A percentile compares a stretch with the other conserved stretches of the same genome.
These are phyloP conservation scores for Ulota crispa DNA, from an alignment of 225 moss, liverwort and hornwort genomes.

Conservation along the genomic window DNA sequence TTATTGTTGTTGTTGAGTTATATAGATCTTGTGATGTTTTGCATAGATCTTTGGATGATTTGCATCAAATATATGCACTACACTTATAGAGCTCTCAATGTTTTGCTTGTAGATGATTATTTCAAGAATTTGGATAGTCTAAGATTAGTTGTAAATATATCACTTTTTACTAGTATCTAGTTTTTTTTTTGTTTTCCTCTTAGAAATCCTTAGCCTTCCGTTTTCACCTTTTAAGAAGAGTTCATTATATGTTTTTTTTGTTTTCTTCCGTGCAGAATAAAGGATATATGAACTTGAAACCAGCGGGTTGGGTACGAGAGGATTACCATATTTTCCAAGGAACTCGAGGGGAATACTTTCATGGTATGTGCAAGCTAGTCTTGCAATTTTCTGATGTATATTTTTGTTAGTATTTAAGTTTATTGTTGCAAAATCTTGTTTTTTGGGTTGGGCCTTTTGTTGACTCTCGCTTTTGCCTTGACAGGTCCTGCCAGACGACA, in stretches of 20 bases:
- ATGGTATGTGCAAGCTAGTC: conserved; percentile 42
- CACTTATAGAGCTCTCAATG: too few relatives aligned
- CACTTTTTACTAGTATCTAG: too few relatives aligned
- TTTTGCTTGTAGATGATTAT: too few relatives aligned
- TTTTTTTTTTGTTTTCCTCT: background rate
- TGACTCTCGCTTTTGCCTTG: conserved; percentile 3
- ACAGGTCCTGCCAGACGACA: conserved; percentile 83
- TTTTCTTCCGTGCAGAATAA: conserved; percentile 47
- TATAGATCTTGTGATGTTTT: too few relatives aligned
- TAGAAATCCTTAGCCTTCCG: background rate
- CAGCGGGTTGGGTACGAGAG: conserved; percentile 89
- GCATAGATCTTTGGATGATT: too few relatives aligned
- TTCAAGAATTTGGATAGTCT: too few relatives aligned
- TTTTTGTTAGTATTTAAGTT: background rate
- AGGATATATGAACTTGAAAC: conserved; percentile 65
- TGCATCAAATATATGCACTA: too few relatives aligned
- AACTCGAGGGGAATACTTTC: conserved; percentile 87
- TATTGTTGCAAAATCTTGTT: background rate
- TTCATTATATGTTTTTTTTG: background rate
- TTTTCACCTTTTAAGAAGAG: background rate
- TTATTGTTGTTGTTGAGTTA: too few relatives aligned
- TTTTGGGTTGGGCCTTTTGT: background rate
- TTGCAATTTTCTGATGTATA: background rate
- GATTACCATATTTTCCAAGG: conserved; percentile 98
- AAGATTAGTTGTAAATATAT: too few relatives aligned